phyloP scores from a whole-genome alignment of 768 basidiomycete genomes.

The Naganishia randhawae region DNA sequence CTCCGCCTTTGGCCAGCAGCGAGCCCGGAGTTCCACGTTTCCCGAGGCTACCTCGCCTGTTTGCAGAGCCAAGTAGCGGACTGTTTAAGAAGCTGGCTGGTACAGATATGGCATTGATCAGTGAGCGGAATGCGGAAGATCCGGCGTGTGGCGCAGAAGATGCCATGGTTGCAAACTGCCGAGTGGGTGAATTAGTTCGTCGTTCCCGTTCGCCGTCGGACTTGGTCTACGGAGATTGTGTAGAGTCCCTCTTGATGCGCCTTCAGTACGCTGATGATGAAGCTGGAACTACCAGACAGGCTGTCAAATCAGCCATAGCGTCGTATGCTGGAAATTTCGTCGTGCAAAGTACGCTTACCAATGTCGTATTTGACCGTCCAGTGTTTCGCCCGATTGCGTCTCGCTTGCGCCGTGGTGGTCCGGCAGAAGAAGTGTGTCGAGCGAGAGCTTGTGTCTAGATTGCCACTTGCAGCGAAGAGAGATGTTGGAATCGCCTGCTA shows the following conservation, averaged over 20 bases:
- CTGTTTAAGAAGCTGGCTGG: not conserved
- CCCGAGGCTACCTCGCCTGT: conserved; percentile 1
- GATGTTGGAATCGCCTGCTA: not conserved
- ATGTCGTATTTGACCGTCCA: not conserved
- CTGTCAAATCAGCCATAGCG: no score
- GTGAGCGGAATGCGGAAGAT: conserved; percentile 4
- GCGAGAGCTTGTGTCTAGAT: not conserved
- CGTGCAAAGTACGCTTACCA: no score
- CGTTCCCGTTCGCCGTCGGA: not conserved
- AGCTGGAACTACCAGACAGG: no score
- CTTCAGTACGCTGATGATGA: not conserved
- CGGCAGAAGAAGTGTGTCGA: not conserved
- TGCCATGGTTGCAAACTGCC: not conserved
- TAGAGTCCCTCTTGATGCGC: not conserved
- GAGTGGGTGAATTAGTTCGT: conserved; percentile 3
- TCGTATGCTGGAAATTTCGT: no score
- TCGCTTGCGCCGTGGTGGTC: not conserved
- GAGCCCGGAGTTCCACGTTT: not conserved
- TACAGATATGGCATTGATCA: conserved; percentile 4
- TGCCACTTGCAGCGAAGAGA: not conserved
- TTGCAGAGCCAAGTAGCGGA: not conserved
- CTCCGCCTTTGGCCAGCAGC: not conserved
- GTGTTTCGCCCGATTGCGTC: not conserved
- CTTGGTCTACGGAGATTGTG: no score
- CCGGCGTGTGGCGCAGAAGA: not conserved